A percentile compares a stretch with the other conserved stretches of the same genome.
phyloP scores from a whole-genome alignment of 345 rosid species.

The Erodium maritimum region DNA sequence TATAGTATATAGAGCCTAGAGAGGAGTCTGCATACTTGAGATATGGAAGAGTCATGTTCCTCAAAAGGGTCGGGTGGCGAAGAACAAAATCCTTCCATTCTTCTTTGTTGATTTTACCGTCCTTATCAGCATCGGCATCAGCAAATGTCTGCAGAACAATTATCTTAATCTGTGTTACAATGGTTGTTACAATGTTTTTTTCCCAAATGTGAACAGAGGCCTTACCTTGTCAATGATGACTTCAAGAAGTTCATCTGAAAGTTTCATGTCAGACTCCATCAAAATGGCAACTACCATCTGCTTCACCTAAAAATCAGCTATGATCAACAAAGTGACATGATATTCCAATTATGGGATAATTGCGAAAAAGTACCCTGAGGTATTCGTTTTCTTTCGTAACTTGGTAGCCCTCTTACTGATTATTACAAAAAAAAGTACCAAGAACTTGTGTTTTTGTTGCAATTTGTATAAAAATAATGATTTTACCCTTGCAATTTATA shows the following conservation, averaged over 20 bases:
- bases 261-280: constrained; percentile 44
- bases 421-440: too few relatives aligned
- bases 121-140: constrained; percentile 53
- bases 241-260: constrained; percentile 52
- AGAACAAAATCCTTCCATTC: constrained; percentile 57
- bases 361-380: too few relatives aligned
- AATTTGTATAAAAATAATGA: too few relatives aligned
- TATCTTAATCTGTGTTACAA: too few relatives aligned
- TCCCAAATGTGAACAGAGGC: too few relatives aligned
- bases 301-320: constrained; percentile 41
- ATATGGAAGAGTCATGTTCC: constrained; percentile 75
- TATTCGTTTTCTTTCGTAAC: too few relatives aligned
- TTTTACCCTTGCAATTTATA: too few relatives aligned
- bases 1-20: too few relatives aligned
- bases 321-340: not conserved
- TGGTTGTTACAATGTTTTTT: too few relatives aligned
- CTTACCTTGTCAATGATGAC: constrained; percentile 59
- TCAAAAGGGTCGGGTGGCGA: constrained; percentile 49
- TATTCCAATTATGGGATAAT: not conserved
- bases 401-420: too few relatives aligned
- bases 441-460: too few relatives aligned
- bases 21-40: constrained; percentile 31
- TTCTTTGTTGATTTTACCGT: constrained; percentile 52
- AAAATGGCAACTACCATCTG: constrained; percentile 70
- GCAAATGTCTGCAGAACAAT: constrained; percentile 77